Conservation (phyloP, 2,329 filamentous ascomycete genomes). For the Fonsecaea monophora region DNA sequence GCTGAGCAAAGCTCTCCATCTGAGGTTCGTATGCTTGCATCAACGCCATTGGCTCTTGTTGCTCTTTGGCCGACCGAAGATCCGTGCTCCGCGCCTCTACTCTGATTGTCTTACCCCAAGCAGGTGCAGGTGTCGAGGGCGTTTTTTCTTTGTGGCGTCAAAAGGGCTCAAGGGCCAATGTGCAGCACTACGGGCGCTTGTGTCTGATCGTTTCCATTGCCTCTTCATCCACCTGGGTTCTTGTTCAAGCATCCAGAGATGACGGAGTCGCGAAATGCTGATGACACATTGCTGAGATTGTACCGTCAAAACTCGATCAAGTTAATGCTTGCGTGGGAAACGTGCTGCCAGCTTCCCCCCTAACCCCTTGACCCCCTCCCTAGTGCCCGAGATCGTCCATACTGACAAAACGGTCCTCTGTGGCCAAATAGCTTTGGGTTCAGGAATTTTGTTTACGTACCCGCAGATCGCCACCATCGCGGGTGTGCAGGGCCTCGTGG, state of each 20-base stretch:
- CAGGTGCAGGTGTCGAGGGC: not conserved
- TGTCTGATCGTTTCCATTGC: slow-evolving; percentile 46
- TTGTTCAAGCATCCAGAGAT: slow-evolving; percentile 42
- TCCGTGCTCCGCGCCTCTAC: slow-evolving; percentile 22
- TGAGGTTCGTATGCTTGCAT: slow-evolving; percentile 43
- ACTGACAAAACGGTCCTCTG: slow-evolving; percentile 47
- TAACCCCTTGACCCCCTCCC: slow-evolving; percentile 44
- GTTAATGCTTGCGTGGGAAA: slow-evolving; percentile 99
- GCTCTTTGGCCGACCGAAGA: slow-evolving; percentile 21
- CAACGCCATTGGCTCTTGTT: slow-evolving; percentile 35
- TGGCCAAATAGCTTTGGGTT: slow-evolving; percentile 71
- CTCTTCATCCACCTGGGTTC: slow-evolving; percentile 60
- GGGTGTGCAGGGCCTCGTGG: slow-evolving; percentile 77
- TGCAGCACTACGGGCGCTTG: slow-evolving; percentile 86
- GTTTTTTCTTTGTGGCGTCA: not conserved
- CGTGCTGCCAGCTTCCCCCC: slow-evolving; percentile 80
- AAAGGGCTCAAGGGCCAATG: slow-evolving; percentile 46
- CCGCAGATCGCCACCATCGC: slow-evolving; percentile 79
- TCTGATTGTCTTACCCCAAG: not conserved
- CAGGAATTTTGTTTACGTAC: slow-evolving; percentile 82
- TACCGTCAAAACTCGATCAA: slow-evolving; percentile 97
- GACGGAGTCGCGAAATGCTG: slow-evolving; percentile 23
- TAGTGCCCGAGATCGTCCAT: slow-evolving; percentile 17
- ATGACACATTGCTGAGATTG: slow-evolving; percentile 78
- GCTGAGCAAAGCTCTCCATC: slow-evolving; percentile 28